phyloP scores from a whole-genome alignment of 2,329 filamentous ascomycete species.

The Claviceps monticola region DNA sequence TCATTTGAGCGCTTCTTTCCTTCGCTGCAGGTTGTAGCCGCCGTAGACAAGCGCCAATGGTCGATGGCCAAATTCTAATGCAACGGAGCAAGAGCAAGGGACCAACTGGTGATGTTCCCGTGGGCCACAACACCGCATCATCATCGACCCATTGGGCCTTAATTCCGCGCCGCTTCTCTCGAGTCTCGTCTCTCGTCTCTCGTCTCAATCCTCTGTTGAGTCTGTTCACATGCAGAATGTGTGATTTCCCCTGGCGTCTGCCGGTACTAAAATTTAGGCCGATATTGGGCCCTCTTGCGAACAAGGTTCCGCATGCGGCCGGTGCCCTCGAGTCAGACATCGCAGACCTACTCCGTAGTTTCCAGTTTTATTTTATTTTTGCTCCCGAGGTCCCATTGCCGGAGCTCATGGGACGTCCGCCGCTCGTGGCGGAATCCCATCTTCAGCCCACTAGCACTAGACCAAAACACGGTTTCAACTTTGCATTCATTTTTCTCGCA shows the following conservation, averaged over 20 bases:
- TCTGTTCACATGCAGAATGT: background rate
- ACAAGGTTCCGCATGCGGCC: constrained; percentile 1
- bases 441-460: background rate
- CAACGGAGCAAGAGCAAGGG: too few species aligned
- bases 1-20: too few species aligned
- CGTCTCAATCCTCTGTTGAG: background rate
- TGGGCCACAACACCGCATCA: too few species aligned
- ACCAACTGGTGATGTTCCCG: too few species aligned
- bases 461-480: background rate
- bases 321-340: background rate
- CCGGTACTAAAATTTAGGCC: background rate
- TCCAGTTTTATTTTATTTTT: background rate
- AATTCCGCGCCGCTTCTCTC: too few species aligned
- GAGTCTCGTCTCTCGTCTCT: too few species aligned
- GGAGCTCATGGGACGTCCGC: background rate
- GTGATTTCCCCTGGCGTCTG: background rate
- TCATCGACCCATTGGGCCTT: too few species aligned
- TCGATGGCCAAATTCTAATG: too few species aligned
- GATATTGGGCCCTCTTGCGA: background rate
- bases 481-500: background rate
- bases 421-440: background rate
- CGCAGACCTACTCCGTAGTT: background rate
- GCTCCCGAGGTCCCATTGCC: background rate
- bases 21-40: too few species aligned
- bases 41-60: too few species aligned